Base-by-base conservation (phyloP, 2,329 filamentous ascomycete species). In the Zelopaecilomyces penicillatus region DNA sequence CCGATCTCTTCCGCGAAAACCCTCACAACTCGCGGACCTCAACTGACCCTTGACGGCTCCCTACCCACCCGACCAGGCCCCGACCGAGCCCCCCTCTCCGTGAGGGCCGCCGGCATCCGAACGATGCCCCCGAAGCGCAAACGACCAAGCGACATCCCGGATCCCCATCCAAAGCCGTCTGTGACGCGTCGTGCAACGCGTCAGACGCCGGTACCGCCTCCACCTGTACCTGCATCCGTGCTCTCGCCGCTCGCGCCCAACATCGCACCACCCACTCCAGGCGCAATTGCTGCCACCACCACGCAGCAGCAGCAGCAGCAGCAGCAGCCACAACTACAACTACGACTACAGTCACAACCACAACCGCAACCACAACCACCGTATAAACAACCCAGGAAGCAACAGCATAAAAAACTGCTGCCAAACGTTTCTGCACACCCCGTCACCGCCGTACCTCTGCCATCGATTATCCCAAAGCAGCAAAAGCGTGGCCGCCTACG, bases 61-160 rank as follows among this genome's bases (percentile, higher is more conserved):
- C 19, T 19, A 19, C 19, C 19, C 19, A 19, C 19, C 19, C 2
- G 19, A 19, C 19, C 19, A 19, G 19, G 19, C 19, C 19, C 19
- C 19, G 19, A 19, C 19, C 19, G 19, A 19, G 19, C 19, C 19
- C 19, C 19, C 19, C 19, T 19, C 19, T 19, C 19, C 19, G 19
- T 19, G 19, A 19, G 19, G 19, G 19, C 19, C 19, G 19, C 19
- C 19, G 19, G 19, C 19, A 19, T 19, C 32, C 39, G 42, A 49
- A 50, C 50, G 45, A 65, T 65, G 64, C 58, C 64, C 50, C 53
- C 55, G 50, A 68, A 67, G 57, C 63, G 64, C 54, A 66, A 65
- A 50, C 61, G 56, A 50, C 56, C 54, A 39, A 55, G 57, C 51
- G 57, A 62, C 36, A 48, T 53, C 42, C 44, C 49, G 37, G 52